Conservation (phyloP, 164 flowering plant species). For the Akebia trifoliata region DNA sequence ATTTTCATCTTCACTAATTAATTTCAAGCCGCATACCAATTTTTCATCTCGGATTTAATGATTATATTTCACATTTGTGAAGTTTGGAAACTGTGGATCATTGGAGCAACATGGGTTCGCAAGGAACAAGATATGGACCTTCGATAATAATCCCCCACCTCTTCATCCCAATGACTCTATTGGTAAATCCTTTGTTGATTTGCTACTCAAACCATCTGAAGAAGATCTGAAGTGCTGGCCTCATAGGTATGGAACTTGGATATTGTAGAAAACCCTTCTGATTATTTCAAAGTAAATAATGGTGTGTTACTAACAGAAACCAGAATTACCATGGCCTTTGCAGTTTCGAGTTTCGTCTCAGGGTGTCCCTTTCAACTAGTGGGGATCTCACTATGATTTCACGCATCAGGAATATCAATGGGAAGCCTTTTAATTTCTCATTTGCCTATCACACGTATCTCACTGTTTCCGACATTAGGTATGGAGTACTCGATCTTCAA, state of each 20-base stretch:
- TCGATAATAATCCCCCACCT: slow-evolving; percentile 79
- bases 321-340: slow-evolving; percentile 3
- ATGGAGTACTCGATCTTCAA: slow-evolving; percentile 3
- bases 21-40: neutral
- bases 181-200: slow-evolving; percentile 63
- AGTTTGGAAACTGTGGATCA: slow-evolving; percentile 82
- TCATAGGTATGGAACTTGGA: slow-evolving; percentile 48
- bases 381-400: slow-evolving; percentile 72
- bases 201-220: slow-evolving; percentile 76
- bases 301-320: neutral
- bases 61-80: slow-evolving; percentile 15
- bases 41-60: neutral
- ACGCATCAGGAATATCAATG: slow-evolving; percentile 74
- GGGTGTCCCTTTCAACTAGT: slow-evolving; percentile 62
- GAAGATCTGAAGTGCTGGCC: slow-evolving; percentile 92
- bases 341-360: slow-evolving; percentile 93
- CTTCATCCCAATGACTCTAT: slow-evolving; percentile 44
- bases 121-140: slow-evolving; percentile 75
- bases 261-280: neutral
- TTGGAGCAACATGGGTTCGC: slow-evolving; percentile 93
- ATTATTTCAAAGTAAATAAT: neutral
- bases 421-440: slow-evolving; percentile 91
- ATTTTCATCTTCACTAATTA: slow-evolving; percentile 4
- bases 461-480: slow-evolving; percentile 96
- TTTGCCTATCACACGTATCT: slow-evolving; percentile 87